These are phyloP conservation scores for Macrophomina phaseolina DNA, from an alignment of 2,329 filamentous ascomycete species.

Conservation along the genomic window DNA sequence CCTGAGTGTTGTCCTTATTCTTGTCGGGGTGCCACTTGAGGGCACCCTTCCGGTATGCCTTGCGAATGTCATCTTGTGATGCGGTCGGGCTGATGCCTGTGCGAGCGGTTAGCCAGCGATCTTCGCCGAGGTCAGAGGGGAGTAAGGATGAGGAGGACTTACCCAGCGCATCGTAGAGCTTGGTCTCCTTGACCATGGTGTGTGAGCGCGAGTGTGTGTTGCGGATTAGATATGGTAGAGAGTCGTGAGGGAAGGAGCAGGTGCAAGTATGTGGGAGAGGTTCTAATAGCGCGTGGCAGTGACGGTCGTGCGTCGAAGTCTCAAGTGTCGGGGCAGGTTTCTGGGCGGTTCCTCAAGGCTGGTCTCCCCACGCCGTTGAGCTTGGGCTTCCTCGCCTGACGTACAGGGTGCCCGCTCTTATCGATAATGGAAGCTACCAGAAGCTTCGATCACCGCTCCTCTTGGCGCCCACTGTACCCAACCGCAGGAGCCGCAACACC, in stretches of 20 bases:
- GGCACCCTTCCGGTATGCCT: constrained; percentile 88
- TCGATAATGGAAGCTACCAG: constrained; percentile 25
- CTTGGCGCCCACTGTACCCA: constrained; percentile 3
- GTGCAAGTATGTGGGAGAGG: not conserved
- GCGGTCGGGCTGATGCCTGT: constrained; percentile 74
- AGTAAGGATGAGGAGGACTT: constrained; percentile 32
- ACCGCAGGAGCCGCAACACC: constrained; percentile 19
- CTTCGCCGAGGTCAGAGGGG: not conserved
- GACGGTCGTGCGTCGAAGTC: constrained; percentile 5
- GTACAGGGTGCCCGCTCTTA: constrained; percentile 16
- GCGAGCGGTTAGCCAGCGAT: constrained; percentile 20
- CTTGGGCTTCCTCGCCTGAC: constrained; percentile 17
- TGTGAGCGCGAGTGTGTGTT: not conserved
- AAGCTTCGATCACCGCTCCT: constrained; percentile 24
- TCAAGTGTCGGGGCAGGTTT: constrained; percentile 20
- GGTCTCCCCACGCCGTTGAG: constrained; percentile 23
- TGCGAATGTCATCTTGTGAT: constrained; percentile 94
- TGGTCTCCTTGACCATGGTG: constrained; percentile 89
- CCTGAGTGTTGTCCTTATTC: constrained; percentile 88
- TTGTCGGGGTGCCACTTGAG: constrained; percentile 97
- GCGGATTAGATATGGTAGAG: not conserved
- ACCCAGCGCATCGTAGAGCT: constrained; percentile 86
- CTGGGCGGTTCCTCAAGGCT: constrained; percentile 20
- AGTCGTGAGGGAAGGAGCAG: not conserved
- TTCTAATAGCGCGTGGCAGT: constrained; percentile 23